Conservation (phyloP, 176 grass and related monocot species). For the Urochloa ruziziensis region DNA sequence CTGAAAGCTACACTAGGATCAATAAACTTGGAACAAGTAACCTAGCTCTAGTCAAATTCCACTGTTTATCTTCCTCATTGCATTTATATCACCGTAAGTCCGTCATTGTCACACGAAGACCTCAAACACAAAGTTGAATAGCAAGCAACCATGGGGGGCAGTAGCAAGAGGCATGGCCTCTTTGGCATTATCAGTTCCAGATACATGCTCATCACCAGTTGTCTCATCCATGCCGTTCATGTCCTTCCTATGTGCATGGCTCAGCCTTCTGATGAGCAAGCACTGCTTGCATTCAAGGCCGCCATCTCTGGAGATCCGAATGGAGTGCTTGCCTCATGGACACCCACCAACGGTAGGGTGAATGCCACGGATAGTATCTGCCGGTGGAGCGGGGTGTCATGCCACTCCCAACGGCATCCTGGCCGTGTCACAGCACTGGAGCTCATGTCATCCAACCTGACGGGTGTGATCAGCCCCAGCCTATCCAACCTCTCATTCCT, state of each 20-base stretch:
- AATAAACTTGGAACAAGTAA: background rate
- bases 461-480: constrained; percentile 19
- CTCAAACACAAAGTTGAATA: background rate
- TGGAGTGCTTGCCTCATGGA: constrained; percentile 12
- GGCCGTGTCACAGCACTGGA: constrained; percentile 3
- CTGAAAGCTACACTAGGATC: background rate
- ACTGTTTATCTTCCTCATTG: background rate
- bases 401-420: constrained; percentile 13
- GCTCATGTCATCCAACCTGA: constrained; percentile 21
- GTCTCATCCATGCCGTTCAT: background rate
- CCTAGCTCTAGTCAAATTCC: background rate
- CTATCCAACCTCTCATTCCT: constrained; percentile 31
- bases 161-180: background rate
- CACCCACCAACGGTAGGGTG: background rate
- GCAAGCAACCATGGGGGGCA: background rate
- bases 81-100: background rate
- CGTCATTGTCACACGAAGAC: background rate
- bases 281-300: constrained; percentile 32
- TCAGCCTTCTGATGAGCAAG: constrained; percentile 20
- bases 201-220: constrained; percentile 9
- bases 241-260: background rate
- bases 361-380: background rate
- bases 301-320: background rate
- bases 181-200: background rate
- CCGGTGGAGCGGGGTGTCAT: constrained; percentile 1